phyloP scores from a whole-genome alignment of 2,329 filamentous ascomycete genomes.

The Fusarium burgessii region DNA sequence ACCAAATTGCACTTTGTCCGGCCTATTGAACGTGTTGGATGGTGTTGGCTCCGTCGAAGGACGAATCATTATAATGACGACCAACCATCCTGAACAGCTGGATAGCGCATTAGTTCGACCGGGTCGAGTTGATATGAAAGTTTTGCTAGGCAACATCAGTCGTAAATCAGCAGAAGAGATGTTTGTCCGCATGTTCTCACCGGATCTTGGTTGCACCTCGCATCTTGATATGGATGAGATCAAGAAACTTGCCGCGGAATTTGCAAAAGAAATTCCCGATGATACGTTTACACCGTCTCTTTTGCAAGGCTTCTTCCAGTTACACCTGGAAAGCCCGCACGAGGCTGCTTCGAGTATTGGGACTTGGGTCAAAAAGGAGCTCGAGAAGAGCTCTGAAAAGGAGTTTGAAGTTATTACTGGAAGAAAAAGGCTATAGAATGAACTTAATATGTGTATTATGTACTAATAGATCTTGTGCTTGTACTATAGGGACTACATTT shows the following conservation, averaged over 20 bases:
- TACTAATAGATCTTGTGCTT: not conserved
- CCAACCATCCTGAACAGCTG: conserved; percentile 73
- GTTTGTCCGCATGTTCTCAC: conserved; percentile 61
- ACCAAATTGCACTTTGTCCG: conserved; percentile 66
- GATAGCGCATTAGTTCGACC: conserved; percentile 74
- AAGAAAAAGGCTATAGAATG: conserved; percentile 23
- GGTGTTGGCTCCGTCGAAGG: conserved; percentile 78
- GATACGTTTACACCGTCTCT: conserved; percentile 62
- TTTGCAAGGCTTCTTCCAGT: conserved; percentile 62
- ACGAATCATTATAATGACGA: conserved; percentile 79
- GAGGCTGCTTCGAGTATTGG: conserved; percentile 51
- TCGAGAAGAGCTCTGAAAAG: conserved; percentile 45
- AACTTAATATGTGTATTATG: not conserved
- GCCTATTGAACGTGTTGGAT: conserved; percentile 76
- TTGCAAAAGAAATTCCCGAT: conserved; percentile 64
- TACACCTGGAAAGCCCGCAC: conserved; percentile 55
- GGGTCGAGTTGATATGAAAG: conserved; percentile 74
- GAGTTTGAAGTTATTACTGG: conserved; percentile 48
- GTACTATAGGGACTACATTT: not conserved
- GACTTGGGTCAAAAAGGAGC: conserved; percentile 54
- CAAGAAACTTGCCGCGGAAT: conserved; percentile 62
- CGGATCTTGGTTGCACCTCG: conserved; percentile 48
- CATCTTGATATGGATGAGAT: conserved; percentile 48
- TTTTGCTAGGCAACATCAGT: conserved; percentile 66
- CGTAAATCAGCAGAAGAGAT: conserved; percentile 58